phyloP scores from a whole-genome alignment of 164 flowering plant genomes.

The Vitis labrusca region DNA sequence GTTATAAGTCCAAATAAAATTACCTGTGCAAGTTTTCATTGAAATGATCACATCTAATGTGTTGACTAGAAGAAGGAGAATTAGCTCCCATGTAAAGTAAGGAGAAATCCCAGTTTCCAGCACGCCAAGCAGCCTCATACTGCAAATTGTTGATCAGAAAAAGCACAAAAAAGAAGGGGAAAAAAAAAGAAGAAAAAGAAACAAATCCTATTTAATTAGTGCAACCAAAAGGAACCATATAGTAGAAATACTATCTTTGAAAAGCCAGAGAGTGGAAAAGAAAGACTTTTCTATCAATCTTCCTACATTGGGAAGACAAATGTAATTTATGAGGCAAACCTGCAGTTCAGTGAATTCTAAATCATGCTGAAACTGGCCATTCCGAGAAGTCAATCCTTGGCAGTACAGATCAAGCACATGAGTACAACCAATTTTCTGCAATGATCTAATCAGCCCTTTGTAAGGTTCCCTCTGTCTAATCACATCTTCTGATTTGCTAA shows the following conservation, averaged over 20 bases:
- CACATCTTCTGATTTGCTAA: conserved; percentile 26
- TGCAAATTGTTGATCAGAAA: conserved; percentile 23
- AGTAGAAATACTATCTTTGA: too few species aligned
- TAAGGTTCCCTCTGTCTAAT: conserved; percentile 47
- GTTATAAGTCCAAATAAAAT: background rate
- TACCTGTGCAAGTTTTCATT: conserved; percentile 91
- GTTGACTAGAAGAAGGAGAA: conserved; percentile 27
- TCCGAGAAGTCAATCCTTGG: conserved; percentile 78
- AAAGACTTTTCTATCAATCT: too few species aligned
- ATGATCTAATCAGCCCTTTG: conserved; percentile 84
- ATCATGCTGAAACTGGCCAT: conserved; percentile 69
- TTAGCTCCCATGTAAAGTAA: conserved; percentile 38
- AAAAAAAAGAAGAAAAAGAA: background rate
- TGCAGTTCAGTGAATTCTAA: conserved; percentile 81
- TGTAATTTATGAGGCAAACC: conserved; percentile 39
- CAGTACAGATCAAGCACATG: conserved; percentile 85
- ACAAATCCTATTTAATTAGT: background rate
- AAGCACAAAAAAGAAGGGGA: background rate
- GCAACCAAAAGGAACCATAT: background rate
- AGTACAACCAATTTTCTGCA: conserved; percentile 89
- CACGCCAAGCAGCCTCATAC: conserved; percentile 99
- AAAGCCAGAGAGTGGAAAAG: too few species aligned
- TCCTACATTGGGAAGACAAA: background rate
- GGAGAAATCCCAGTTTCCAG: conserved; percentile 96
- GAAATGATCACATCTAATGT: conserved; percentile 41